A percentile compares a stretch with the other conserved stretches of the same genome.
Evolutionary conservation across 495 filamentous ascomycete species (phyloP).

Genomic region (Pyrenula aspistea): DNA sequence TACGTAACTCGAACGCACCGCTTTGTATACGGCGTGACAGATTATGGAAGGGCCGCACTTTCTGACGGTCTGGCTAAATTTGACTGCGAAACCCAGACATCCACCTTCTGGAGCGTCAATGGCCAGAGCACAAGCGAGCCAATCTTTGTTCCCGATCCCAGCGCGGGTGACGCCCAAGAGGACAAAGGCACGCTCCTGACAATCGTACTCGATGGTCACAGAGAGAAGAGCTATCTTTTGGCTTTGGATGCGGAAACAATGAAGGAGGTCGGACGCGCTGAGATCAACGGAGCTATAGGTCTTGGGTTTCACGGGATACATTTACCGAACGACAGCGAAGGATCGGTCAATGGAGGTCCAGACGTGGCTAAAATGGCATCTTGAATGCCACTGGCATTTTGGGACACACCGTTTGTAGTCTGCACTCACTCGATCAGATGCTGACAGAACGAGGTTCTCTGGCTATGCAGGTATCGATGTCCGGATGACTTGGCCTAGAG

Average conservation of each 20-base stretch:
- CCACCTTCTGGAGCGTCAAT: conserved; percentile 37
- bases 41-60: conserved; percentile 45
- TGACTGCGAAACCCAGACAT: conserved; percentile 40
- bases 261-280: conserved; percentile 53
- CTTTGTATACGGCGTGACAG: conserved; percentile 50
- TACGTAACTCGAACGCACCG: conserved; percentile 41
- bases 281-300: conserved; percentile 44
- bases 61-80: conserved; percentile 58
- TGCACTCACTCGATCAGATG: too few species aligned
- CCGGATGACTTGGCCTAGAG: too few species aligned
- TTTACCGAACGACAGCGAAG: conserved; percentile 13
- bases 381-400: neutral
- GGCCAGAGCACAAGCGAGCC: conserved; percentile 63
- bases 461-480: too few species aligned
- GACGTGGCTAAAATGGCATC: neutral
- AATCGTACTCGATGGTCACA: conserved; percentile 55
- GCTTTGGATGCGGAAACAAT: conserved; percentile 56
- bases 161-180: conserved; percentile 18
- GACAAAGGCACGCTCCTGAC: conserved; percentile 65
- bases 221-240: conserved; percentile 54
- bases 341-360: neutral
- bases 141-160: conserved; percentile 50
- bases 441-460: too few species aligned
- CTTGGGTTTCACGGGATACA: conserved; percentile 67
- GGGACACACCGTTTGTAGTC: too few species aligned